These are phyloP conservation scores for Cladobotryum mycophilum DNA, from an alignment of 2,329 filamentous ascomycete genomes.

Conservation along the genomic window DNA sequence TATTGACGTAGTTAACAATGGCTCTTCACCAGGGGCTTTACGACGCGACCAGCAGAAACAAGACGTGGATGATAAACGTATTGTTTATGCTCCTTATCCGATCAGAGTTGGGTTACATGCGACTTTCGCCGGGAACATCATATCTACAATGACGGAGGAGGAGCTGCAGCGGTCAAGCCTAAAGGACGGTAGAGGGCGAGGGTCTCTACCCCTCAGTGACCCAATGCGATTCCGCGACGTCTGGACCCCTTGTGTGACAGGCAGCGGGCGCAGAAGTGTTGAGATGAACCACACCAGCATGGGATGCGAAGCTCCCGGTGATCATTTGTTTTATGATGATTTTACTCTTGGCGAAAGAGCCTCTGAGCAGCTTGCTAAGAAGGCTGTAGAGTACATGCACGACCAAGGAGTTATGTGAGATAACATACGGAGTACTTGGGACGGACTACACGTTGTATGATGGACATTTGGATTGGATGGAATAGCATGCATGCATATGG, in stretches of 20 bases:
- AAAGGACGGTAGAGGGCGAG: slow-evolving; percentile 38
- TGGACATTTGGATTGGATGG: too few relatives aligned
- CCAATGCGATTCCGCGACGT: slow-evolving; percentile 36
- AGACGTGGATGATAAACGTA: slow-evolving; percentile 13
- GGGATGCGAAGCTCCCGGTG: slow-evolving; percentile 36
- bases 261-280: slow-evolving; percentile 13
- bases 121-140: slow-evolving; percentile 33
- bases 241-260: slow-evolving; percentile 35
- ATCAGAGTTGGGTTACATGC: slow-evolving; percentile 38
- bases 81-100: slow-evolving; percentile 28
- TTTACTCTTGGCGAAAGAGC: slow-evolving; percentile 39
- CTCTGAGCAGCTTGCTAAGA: slow-evolving; percentile 15
- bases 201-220: slow-evolving; percentile 26
- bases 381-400: background rate
- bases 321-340: slow-evolving; percentile 47
- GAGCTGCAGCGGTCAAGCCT: slow-evolving; percentile 39
- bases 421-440: background rate
- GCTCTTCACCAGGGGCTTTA: slow-evolving; percentile 4
- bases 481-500: slow-evolving; percentile 2
- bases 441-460: too few relatives aligned
- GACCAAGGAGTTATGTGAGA: slow-evolving; percentile 2
- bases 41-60: slow-evolving; percentile 4
- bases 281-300: slow-evolving; percentile 9
- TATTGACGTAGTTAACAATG: slow-evolving; percentile 10
- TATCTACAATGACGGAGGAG: slow-evolving; percentile 41